Evolutionary conservation across 108 stramenopile species (phyloP), one percentile per base, ranked within the genome.

Genomic region (Nitzschia palea): DNA sequence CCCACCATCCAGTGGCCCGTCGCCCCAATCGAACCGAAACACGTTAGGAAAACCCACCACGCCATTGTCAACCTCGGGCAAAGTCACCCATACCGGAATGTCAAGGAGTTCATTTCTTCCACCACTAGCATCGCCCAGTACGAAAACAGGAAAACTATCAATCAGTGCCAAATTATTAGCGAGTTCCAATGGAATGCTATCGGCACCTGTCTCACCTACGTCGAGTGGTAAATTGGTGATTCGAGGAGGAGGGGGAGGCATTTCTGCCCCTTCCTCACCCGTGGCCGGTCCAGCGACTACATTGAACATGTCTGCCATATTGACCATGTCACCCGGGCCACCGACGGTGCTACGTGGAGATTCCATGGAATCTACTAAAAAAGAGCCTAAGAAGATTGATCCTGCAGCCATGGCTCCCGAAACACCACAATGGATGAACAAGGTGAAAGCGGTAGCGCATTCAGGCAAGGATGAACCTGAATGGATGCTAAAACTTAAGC

Each of bases 251-350:
- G 37, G 37, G 14, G 37, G 37, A 40, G 55, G 31, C 29, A 56
- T 61, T 1, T 42, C 60, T 26, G 62, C 62, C 10, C 62, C 62
- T 15, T 32, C 62, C 17, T 63, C 62, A 23, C 62, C 62, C 9
- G 25, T 63, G 1, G 44, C 23, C 12, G 45, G 31, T 8, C 0
- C 28, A 29, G 29, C 27, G 27, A 2, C 27, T 6, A 10, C 18
- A 28, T 2, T 31, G 26, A 29, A 47, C 15, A 12, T n/a, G n/a
- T n/a, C 63, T 25, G 28, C 63, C 17, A 30, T 6, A 36, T 25
- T 27, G 4, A 42, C 32, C 44, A 31, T 50, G 10, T 47, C 63
- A 2, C 45, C 63, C 1, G 31, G 45, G n/a, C 20, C 8, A 17
- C 44, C 26, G 5, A 33, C 30, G 15, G 47, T 18, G 22, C 18